These are phyloP conservation scores for Hypomontagnella monticulosa DNA, from an alignment of 495 filamentous ascomycete species.

Conservation along the genomic window DNA sequence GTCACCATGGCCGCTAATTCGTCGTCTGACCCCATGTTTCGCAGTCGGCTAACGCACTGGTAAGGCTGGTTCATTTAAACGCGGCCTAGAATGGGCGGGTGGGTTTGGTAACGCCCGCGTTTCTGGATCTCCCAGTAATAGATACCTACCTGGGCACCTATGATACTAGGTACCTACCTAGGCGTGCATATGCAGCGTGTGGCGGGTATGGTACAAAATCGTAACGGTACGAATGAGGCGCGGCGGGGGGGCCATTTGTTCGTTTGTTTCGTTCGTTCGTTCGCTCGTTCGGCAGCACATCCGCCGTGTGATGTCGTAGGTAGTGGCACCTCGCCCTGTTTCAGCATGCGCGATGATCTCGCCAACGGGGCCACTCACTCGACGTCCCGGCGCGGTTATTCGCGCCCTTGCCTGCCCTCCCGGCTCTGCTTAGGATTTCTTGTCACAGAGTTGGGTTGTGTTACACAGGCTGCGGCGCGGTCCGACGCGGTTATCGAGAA, in stretches of 20 bases:
- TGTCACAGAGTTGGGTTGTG: neutral
- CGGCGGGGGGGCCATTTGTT: too few species aligned
- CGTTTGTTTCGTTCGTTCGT: too few species aligned
- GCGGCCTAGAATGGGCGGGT: neutral
- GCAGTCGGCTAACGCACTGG: constrained; percentile 14
- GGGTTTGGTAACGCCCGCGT: constrained; percentile 22
- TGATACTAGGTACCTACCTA: too few species aligned
- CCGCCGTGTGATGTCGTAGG: constrained; percentile 16
- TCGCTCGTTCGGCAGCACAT: constrained; percentile 20
- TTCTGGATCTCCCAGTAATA: constrained; percentile 9
- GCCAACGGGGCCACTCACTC: constrained; percentile 14
- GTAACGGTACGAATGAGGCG: constrained; percentile 12
- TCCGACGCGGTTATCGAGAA: constrained; percentile 21
- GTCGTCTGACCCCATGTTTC: constrained; percentile 18
- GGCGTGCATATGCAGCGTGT: constrained; percentile 25
- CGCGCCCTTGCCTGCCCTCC: constrained; percentile 1
- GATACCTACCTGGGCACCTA: too few species aligned
- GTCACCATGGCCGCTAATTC: constrained; percentile 15
- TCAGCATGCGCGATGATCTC: constrained; percentile 25
- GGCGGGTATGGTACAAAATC: neutral
- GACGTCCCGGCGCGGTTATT: constrained; percentile 22
- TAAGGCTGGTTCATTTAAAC: constrained; percentile 5
- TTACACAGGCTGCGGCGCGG: constrained; percentile 19
- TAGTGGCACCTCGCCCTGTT: constrained; percentile 11
- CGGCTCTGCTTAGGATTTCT: neutral